Evolutionary conservation across 192 early-diverging fungal species (phyloP).

Genomic region (Entrophospora sp.): DNA sequence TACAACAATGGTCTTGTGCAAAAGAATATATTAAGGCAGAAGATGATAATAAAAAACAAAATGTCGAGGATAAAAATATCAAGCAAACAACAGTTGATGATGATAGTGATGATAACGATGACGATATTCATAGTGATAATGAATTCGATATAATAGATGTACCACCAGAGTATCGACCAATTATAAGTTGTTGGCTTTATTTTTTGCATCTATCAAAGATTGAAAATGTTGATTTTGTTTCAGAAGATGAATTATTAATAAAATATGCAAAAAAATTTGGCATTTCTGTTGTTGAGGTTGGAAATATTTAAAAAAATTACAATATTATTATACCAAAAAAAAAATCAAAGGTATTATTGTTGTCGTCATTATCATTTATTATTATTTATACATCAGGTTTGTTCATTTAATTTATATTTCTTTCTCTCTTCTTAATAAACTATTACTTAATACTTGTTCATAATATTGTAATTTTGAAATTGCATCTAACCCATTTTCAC

Average conservation of each 20-base stretch:
- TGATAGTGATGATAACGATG: not conserved
- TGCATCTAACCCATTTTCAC: slow-evolving; percentile 12
- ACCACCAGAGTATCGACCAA: slow-evolving; percentile 38
- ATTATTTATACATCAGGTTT: not conserved
- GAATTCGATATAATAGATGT: slow-evolving; percentile 29
- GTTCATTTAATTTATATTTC: not conserved
- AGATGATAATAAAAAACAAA: not conserved
- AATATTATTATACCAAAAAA: too few species aligned
- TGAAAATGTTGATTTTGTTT: slow-evolving; percentile 35
- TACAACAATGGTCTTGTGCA: slow-evolving; percentile 37
- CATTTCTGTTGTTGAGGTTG: slow-evolving; percentile 21
- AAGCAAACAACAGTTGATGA: slow-evolving; percentile 14
- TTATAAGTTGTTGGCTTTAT: slow-evolving; percentile 38
- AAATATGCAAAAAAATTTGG: slow-evolving; percentile 44
- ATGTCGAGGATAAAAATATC: slow-evolving; percentile 13
- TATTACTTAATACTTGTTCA: slow-evolving; percentile 1
- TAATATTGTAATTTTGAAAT: not conserved
- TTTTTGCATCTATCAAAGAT: slow-evolving; percentile 27
- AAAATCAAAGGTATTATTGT: too few species aligned
- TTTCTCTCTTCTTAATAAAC: not conserved
- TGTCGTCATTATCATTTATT: too few species aligned
- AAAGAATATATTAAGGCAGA: slow-evolving; percentile 32
- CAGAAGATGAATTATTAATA: slow-evolving; percentile 37
- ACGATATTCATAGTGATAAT: not conserved
- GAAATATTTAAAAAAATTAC: not conserved